These are phyloP conservation scores for Eremomyces bilateralis DNA, from an alignment of 495 filamentous ascomycete species.

Conservation along the genomic window DNA sequence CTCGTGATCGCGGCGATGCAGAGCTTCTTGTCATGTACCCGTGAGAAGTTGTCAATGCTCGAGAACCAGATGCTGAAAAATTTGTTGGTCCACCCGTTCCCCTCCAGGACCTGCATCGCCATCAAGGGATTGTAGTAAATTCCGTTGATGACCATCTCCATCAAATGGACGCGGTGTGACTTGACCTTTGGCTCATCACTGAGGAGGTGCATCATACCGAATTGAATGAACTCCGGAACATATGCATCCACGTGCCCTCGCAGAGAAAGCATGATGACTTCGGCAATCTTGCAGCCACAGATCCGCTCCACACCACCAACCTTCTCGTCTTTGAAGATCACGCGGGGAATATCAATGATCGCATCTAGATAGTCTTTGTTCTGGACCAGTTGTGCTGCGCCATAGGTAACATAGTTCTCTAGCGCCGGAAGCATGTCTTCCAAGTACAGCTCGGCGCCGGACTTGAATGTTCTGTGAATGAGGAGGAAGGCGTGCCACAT, in stretches of 20 bases:
- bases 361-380: constrained; percentile 73
- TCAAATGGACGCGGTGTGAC: constrained; percentile 81
- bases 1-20: constrained; percentile 83
- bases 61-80: constrained; percentile 98
- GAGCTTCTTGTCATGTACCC: constrained; percentile 96
- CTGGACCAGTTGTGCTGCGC: constrained; percentile 52
- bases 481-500: constrained; percentile 98
- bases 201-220: constrained; percentile 67
- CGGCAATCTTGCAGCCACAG: constrained; percentile 96
- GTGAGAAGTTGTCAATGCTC: constrained; percentile 77
- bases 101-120: constrained; percentile 63
- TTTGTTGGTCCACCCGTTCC: constrained; percentile 95
- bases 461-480: constrained; percentile 91
- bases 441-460: constrained; percentile 89
- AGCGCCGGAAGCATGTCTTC: constrained; percentile 96
- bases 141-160: constrained; percentile 98
- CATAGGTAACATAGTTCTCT: constrained; percentile 92
- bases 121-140: constrained; percentile 89
- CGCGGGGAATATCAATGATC: constrained; percentile 60
- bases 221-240: constrained; percentile 64
- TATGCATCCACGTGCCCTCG: constrained; percentile 75
- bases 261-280: constrained; percentile 89
- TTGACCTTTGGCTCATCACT: constrained; percentile 56
- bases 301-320: constrained; percentile 90
- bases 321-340: constrained; percentile 63